Percentiles rank a stretch among this genome's conserved stretches.
These are phyloP conservation scores for Cryptococcus maquisensis DNA, from an alignment of 1,284 basidiomycete species.

Conservation along the genomic window DNA sequence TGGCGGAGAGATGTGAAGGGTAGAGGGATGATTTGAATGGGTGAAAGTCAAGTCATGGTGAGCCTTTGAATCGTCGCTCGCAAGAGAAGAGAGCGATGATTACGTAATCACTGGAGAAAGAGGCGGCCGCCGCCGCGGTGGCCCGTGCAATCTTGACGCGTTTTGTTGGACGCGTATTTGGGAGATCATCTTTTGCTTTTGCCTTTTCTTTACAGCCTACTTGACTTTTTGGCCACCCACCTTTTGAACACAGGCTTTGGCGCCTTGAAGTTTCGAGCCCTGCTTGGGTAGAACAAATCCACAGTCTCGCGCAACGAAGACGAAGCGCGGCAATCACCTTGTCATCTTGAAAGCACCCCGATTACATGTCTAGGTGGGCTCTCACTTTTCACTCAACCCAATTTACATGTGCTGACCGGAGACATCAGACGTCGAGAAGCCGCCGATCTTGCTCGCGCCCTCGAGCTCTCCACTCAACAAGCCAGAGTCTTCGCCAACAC, in stretches of 20 bases:
- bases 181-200: not conserved
- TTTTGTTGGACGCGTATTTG: not conserved
- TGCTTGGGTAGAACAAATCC: not conserved
- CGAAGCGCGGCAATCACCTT: not conserved
- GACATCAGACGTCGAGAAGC: constrained; percentile 36
- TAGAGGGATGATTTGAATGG: not conserved
- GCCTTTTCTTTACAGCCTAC: not conserved
- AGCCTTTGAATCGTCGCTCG: not conserved
- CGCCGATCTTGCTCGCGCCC: constrained; percentile 35
- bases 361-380: constrained; percentile 14
- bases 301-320: not conserved
- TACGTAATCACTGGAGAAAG: not conserved
- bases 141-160: too few relatives aligned
- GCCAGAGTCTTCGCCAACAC: constrained; percentile 9
- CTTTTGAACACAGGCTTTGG: not conserved
- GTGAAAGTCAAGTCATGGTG: not conserved
- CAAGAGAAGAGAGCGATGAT: not conserved
- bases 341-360: too few relatives aligned
- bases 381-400: not conserved
- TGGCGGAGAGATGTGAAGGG: constrained; percentile 12
- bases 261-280: not conserved
- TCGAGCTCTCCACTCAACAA: constrained; percentile 39
- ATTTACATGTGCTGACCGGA: not conserved
- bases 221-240: not conserved
- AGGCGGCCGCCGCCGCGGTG: too few relatives aligned